These are phyloP conservation scores for Pythium rishiriense DNA, from an alignment of 352 stramenopile genomes.

Conservation along the genomic window DNA sequence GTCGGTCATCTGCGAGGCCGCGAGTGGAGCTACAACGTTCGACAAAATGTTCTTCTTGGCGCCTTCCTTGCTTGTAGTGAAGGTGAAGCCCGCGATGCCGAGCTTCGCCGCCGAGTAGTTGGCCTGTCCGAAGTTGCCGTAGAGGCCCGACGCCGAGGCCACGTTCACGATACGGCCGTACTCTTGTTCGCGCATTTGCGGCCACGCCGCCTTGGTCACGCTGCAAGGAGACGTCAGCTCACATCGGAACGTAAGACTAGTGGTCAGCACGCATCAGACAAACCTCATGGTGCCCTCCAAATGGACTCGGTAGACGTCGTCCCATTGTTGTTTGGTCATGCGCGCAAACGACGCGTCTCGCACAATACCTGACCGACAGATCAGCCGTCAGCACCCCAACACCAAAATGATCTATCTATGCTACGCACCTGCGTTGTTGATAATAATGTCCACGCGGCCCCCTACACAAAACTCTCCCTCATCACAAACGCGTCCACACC, in stretches of 20 bases:
- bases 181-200: constrained; percentile 71
- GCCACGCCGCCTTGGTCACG: constrained; percentile 78
- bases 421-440: constrained; percentile 90
- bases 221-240: constrained; percentile 17
- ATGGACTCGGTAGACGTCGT: constrained; percentile 82
- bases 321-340: constrained; percentile 86
- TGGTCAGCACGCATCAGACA: background rate
- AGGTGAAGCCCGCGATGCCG: constrained; percentile 91
- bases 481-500: background rate
- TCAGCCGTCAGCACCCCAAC: too few relatives aligned
- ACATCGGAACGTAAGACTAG: background rate
- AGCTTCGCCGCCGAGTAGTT: constrained; percentile 91
- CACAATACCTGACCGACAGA: constrained; percentile 57
- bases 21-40: constrained; percentile 84
- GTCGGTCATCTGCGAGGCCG: constrained; percentile 85
- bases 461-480: too few relatives aligned
- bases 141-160: constrained; percentile 77
- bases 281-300: constrained; percentile 82
- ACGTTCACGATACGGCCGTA: constrained; percentile 90
- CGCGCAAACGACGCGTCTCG: constrained; percentile 85
- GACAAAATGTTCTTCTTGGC: constrained; percentile 68
- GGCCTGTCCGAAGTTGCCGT: constrained; percentile 89
- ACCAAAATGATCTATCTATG: too few relatives aligned
- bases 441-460: constrained; percentile 88
- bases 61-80: constrained; percentile 87